Evolutionary conservation across 2,329 filamentous ascomycete species (phyloP).

Genomic region (Dothideomycetidae sp.): DNA sequence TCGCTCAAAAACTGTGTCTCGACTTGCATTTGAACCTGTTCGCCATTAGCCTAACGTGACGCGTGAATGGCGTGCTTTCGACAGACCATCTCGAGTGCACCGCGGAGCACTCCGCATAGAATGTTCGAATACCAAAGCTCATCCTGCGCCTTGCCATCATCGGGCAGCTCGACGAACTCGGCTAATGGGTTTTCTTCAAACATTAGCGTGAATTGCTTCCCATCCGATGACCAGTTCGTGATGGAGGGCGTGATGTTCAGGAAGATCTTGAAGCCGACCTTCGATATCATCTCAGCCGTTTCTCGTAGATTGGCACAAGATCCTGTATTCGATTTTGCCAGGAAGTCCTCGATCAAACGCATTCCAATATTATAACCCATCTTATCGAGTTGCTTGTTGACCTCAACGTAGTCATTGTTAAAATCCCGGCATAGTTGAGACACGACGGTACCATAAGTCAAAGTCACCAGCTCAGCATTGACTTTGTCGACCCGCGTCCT

Average conservation of each 20-base stretch:
- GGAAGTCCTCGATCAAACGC: conserved; percentile 90
- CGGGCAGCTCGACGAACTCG: conserved; percentile 93
- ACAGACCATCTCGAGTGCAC: conserved; percentile 83
- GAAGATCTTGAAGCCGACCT: conserved; percentile 99
- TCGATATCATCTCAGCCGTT: conserved; percentile 91
- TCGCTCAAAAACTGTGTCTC: conserved; percentile 95
- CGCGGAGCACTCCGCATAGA: conserved; percentile 79
- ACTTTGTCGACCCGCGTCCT: conserved; percentile 95
- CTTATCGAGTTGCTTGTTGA: conserved; percentile 95
- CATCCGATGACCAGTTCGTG: conserved; percentile 91
- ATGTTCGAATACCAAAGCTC: conserved; percentile 99
- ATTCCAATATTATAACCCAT: conserved; percentile 99
- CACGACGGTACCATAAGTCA: conserved; percentile 96
- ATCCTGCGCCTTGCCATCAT: conserved; percentile 88
- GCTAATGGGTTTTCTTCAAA: conserved; percentile 96
- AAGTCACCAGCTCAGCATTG: conserved; percentile 89
- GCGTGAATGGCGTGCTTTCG: neutral
- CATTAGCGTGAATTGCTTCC: conserved; percentile 87
- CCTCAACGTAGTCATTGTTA: conserved; percentile 81
- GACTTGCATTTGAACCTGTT: conserved; percentile 87
- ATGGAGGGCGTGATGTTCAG: conserved; percentile 89
- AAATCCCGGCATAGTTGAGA: conserved; percentile 94
- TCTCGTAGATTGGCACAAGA: conserved; percentile 87
- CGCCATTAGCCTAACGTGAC: neutral
- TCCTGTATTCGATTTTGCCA: conserved; percentile 85